These are phyloP conservation scores for Cladochytrium replicatum DNA, from an alignment of 192 early-diverging fungal genomes.

Conservation along the genomic window DNA sequence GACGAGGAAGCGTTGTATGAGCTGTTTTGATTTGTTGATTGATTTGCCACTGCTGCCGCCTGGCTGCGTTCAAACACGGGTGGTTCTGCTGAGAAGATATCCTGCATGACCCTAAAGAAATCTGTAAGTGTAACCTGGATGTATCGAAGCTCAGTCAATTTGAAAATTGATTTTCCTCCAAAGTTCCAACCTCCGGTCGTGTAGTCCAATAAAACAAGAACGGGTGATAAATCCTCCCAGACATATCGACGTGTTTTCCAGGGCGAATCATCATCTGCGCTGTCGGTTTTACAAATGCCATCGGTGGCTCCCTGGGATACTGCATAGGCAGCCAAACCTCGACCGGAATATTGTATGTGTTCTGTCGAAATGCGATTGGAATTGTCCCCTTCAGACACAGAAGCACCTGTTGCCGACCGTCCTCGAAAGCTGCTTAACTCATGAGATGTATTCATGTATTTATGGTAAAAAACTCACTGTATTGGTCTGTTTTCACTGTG, in stretches of 20 bases:
- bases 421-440: conserved; percentile 30
- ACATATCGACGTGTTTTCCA: conserved; percentile 72
- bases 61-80: conserved; percentile 66
- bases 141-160: neutral
- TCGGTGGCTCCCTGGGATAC: conserved; percentile 72
- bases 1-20: conserved; percentile 28
- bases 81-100: conserved; percentile 62
- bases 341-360: conserved; percentile 86
- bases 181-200: conserved; percentile 29
- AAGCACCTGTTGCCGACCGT: conserved; percentile 44
- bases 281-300: conserved; percentile 82
- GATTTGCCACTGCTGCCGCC: conserved; percentile 4
- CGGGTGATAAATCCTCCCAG: conserved; percentile 73
- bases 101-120: conserved; percentile 42
- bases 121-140: conserved; percentile 20
- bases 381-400: conserved; percentile 82
- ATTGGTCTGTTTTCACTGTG: conserved; percentile 57
- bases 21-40: no score
- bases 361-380: conserved; percentile 69
- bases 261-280: conserved; percentile 73
- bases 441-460: conserved; percentile 3
- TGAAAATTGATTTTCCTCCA: neutral
- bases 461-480: conserved; percentile 39
- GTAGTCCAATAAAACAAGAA: conserved; percentile 69
- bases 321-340: conserved; percentile 75